Conservation (phyloP, 1,284 basidiomycete genomes). For the Phellopilus nigrolimitatus region DNA sequence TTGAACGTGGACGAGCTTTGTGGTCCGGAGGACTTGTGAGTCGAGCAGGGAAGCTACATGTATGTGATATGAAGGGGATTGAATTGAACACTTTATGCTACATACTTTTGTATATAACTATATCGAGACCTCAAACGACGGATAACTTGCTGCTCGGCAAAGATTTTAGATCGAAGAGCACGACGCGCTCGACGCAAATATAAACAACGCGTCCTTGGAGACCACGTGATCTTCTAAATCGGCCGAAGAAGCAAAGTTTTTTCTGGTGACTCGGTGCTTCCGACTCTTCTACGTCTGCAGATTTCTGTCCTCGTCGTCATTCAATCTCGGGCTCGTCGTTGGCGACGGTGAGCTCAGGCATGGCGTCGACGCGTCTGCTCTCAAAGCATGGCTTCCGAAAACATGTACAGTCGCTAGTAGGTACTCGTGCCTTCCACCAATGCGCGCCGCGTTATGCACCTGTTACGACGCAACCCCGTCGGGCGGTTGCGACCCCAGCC, state of each 20-base stretch:
- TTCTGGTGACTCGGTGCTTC: conserved; percentile 7
- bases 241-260: background rate
- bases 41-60: too few species aligned
- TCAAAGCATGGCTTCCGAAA: conserved; percentile 2
- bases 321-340: background rate
- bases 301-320: background rate
- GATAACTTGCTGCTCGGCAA: background rate
- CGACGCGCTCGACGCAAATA: too few species aligned
- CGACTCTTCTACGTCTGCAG: background rate
- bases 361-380: conserved; percentile 17
- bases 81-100: too few species aligned
- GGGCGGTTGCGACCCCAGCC: conserved; percentile 74
- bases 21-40: background rate
- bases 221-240: background rate
- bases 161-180: too few species aligned
- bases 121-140: too few species aligned
- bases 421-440: conserved; percentile 14
- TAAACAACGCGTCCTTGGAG: background rate
- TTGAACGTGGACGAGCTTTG: conserved; percentile 7
- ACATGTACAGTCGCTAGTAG: background rate
- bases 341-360: conserved; percentile 6
- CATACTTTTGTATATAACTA: too few species aligned
- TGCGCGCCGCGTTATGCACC: conserved; percentile 7
- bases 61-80: too few species aligned
- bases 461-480: conserved; percentile 20